Base-by-base conservation (phyloP, 352 stramenopile species). In the Lagenidium giganteum region DNA sequence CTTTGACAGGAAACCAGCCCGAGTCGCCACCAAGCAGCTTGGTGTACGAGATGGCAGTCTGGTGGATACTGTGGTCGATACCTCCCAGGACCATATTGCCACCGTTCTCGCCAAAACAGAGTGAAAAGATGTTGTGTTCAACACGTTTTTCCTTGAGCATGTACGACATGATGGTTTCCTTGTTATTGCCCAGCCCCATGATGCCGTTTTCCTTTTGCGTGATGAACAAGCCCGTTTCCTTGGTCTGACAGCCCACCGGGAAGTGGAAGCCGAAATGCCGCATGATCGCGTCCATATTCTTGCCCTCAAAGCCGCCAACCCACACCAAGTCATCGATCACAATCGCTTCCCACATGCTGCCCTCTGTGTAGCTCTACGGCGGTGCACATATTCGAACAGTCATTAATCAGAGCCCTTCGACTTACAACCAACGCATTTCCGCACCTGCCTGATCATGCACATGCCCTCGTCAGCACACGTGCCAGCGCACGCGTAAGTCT, bases 121-220 rank as follows among this genome's bases (percentile, higher is more conserved):
- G 58, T 27, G 82, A 75, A 44, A 96, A 96, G 21, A 87, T 42
- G 27, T 89, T 65, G 12, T 84, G 64, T 18, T 68, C 55, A 24
- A 89, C 22, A 6, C 67, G 64, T 8, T 71, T 68, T 16, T 67
- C 66, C 28, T 48, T 51, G 18, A 91, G 46, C 62, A 96, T 73
- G 41, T 88, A 71, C 16, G 78, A 62, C 54, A 93, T 59, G 26
- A 95, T 47, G 1, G 80, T 93, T 8, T 67, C 56, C 13, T 56
- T 53, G 41, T 88, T 61, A 7, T 74, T 75, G 2, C 79, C 79
- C 23, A 96, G 61, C 4, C 85, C 85, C 79, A 96, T 96, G 47
- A 96, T 96, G 2, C 85, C 85, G 47, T 96, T 93, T 51, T 89
- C 82, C 24, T 88, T 83, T 38, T 96, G 85, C 0, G 70, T 84